Conservation (phyloP, 805 yeast species). For the Ogataea minuta region DNA sequence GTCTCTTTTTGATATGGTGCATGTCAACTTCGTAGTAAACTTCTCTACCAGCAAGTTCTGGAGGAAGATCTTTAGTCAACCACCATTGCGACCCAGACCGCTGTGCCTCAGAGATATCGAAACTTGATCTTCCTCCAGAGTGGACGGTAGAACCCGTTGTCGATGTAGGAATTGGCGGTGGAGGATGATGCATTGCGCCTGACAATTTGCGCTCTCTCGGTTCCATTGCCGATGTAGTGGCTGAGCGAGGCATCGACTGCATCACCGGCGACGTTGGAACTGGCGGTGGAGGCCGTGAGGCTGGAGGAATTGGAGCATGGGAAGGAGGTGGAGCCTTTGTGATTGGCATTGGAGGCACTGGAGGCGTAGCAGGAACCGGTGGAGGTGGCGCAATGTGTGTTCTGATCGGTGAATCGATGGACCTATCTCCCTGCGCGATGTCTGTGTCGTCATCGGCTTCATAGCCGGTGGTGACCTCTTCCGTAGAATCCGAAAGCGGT, state of each 20-base stretch:
- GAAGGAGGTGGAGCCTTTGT: constrained; percentile 13
- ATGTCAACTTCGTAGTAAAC: constrained; percentile 67
- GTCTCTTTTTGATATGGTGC: constrained; percentile 52
- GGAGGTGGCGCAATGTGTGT: constrained; percentile 12
- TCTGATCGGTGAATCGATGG: constrained; percentile 5
- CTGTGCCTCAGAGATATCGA: constrained; percentile 23
- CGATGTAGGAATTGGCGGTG: constrained; percentile 18
- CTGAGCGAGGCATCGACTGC: constrained; percentile 26
- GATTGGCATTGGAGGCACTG: constrained; percentile 19
- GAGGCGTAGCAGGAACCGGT: constrained; percentile 11
- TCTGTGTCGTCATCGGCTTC: constrained; percentile 65
- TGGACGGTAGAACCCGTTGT: constrained; percentile 20
- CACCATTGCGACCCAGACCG: constrained; percentile 55
- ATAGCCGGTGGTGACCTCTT: constrained; percentile 50
- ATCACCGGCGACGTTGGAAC: constrained; percentile 14
- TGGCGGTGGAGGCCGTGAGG: constrained; percentile 10
- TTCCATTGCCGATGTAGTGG: constrained; percentile 18
- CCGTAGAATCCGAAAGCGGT: constrained; percentile 16
- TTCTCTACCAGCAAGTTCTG: constrained; percentile 43
- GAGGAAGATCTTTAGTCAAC: constrained; percentile 59
- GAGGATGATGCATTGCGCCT: constrained; percentile 8
- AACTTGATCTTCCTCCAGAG: constrained; percentile 12
- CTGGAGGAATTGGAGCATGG: neutral
- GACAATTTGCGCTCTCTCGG: constrained; percentile 25
- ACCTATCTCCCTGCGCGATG: constrained; percentile 19